Evolutionary conservation across 2,329 filamentous ascomycete genomes (phyloP), one percentile per base, ranked within the genome.

Genomic region (Botrytis porri): DNA sequence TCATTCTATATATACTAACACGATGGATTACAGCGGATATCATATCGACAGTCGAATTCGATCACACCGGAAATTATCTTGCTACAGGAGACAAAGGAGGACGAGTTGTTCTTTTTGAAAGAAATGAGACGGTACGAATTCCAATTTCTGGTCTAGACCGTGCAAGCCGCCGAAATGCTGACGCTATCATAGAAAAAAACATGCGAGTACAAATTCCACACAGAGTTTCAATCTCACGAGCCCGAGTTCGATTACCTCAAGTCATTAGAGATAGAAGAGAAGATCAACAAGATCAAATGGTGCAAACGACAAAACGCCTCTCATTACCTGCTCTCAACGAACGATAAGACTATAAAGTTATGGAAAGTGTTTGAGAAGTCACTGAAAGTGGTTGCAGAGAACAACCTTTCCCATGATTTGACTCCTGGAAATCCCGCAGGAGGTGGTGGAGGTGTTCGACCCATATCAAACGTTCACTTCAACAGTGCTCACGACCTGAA

Each of bases 281-380:
- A 99, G 86, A 99, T 99, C 88, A 99, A 99, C 88, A 99, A 99
- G 88, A 99, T 99, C 86, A 99, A 98, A 84, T 99, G 96, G 96
- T 99, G 96, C 84, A 91, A 93, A 81, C 92, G 96, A 84, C 95
- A 98, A 84, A 99, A 99, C 87, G 93, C 95, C 75, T 98, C 96
- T 72, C 96, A 99, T 85, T 99, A 97, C 83, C 90, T 99, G 70
- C 89, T 99, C 73, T 98, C 96, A 61, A 99, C 96, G 79, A 99
- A 99, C 82, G 96, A 99, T 87, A 99, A 99, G 87, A 99, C 96
- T 60, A 99, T 99, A 88, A 99, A 99, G 86, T 87, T 99, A 78
- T 99, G 96, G 96, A 99, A 99, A 84, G 95, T 99, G 69, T 99
- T 98, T 80, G 96, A 99, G 85, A 99, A 99, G 86, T 98, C 95